Evolutionary conservation across 805 yeast species (phyloP).

Genomic region (Pichia membranifaciens): DNA sequence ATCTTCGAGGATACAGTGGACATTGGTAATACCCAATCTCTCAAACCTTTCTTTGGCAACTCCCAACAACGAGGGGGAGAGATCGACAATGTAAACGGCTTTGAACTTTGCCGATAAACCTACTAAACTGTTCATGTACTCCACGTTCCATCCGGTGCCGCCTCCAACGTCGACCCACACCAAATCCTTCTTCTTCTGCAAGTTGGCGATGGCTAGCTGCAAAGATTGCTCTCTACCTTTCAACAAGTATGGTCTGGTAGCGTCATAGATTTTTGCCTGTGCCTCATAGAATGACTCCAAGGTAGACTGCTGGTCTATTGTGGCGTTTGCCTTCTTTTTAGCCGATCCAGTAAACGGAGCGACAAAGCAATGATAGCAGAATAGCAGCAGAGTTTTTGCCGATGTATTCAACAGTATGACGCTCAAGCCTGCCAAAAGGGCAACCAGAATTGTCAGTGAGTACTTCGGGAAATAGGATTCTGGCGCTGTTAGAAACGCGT

Average conservation of each 20-base stretch:
- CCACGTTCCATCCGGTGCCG: slow-evolving; percentile 81
- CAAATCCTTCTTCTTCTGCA: slow-evolving; percentile 37
- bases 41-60: slow-evolving; percentile 59
- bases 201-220: slow-evolving; percentile 52
- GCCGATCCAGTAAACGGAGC: slow-evolving; percentile 45
- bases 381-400: slow-evolving; percentile 23
- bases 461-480: slow-evolving; percentile 8
- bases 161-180: slow-evolving; percentile 84
- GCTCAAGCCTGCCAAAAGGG: not conserved
- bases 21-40: slow-evolving; percentile 47
- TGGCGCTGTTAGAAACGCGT: not conserved
- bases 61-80: slow-evolving; percentile 71
- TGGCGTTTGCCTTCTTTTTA: slow-evolving; percentile 21
- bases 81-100: slow-evolving; percentile 66
- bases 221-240: slow-evolving; percentile 68
- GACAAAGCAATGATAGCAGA: slow-evolving; percentile 49
- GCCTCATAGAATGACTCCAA: slow-evolving; percentile 67
- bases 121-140: slow-evolving; percentile 57
- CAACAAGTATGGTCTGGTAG: slow-evolving; percentile 58
- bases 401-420: slow-evolving; percentile 13
- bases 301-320: slow-evolving; percentile 47
- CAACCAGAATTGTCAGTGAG: not conserved
- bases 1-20: slow-evolving; percentile 64
- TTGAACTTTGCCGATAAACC: slow-evolving; percentile 46
- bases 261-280: slow-evolving; percentile 73